phyloP scores from a whole-genome alignment of 2,329 filamentous ascomycete genomes.

The Claviceps pazoutovae region DNA sequence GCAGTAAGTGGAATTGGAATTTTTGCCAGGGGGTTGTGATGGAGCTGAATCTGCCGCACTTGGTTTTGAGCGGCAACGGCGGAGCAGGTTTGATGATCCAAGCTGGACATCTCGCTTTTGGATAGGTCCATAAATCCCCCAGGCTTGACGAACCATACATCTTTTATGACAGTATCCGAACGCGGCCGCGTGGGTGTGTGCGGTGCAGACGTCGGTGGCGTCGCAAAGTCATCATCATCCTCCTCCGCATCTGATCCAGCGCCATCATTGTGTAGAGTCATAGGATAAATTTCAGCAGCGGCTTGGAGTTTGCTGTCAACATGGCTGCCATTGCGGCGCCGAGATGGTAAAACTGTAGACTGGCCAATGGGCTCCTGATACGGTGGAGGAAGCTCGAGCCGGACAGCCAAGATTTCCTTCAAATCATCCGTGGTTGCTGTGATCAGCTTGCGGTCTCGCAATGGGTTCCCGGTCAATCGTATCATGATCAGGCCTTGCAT shows the following conservation, averaged over 20 bases:
- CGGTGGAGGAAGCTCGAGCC: constrained; percentile 44
- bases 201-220: constrained; percentile 40
- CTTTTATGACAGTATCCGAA: constrained; percentile 31
- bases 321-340: constrained; percentile 18
- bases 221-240: constrained; percentile 41
- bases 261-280: constrained; percentile 25
- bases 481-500: constrained; percentile 70
- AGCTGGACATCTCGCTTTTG: constrained; percentile 45
- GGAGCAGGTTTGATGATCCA: constrained; percentile 44
- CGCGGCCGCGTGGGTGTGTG: constrained; percentile 35
- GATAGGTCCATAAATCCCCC: constrained; percentile 59
- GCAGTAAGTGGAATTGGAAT: constrained; percentile 60
- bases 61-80: constrained; percentile 38
- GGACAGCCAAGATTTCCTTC: constrained; percentile 55
- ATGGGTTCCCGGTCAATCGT: constrained; percentile 73
- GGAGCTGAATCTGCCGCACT: constrained; percentile 49
- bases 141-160: constrained; percentile 39
- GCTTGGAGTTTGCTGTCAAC: constrained; percentile 11
- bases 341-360: constrained; percentile 10
- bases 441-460: constrained; percentile 76
- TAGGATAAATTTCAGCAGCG: not conserved
- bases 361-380: constrained; percentile 20
- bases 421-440: constrained; percentile 69
- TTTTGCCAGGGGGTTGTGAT: constrained; percentile 59
- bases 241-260: constrained; percentile 36